Evolutionary conservation across 495 filamentous ascomycete genomes (phyloP), one percentile per base, ranked within the genome.

Genomic region (Haplographium delicatum): DNA sequence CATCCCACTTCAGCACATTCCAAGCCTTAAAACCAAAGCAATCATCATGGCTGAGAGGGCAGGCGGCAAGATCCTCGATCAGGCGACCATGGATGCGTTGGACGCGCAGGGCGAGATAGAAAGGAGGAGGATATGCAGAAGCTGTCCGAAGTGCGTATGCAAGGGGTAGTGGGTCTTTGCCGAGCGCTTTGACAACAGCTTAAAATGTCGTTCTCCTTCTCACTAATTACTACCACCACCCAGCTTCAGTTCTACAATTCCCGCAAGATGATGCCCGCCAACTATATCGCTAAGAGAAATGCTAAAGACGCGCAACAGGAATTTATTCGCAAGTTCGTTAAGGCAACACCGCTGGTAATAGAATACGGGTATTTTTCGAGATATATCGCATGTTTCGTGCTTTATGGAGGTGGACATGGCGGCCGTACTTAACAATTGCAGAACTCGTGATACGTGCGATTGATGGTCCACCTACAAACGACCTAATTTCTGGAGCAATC

Each of bases 331-430:
- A n/a, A n/a, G n/a, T n/a, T n/a, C n/a, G n/a, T n/a, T n/a, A n/a
- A n/a, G n/a, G n/a, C n/a, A n/a, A n/a, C n/a, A 51, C 47, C 15
- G 22, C 31, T 31, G 47, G 35, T 8, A 43, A 3, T 16, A 6
- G 38, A 16, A 51, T 31, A 30, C 22, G 2, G 23, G 38, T 28
- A 20, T 42, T 10, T 20, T 42, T 22, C 3, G 47, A 16, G 22
- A 51, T 20, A 31, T 30, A 43, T 43, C 13, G 23, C 47, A 51
- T 51, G 5, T 27, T 51, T 33, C 47, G 11, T 44, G 34, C 34
- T 24, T 51, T 38, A 10, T 6, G 19, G 18, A 43, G 47, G 33
- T 28, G 13, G 23, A 43, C 4, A 15, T 43, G 9, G 28, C 37
- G 39, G n/a, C 47, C 47, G 11, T 27, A 42, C 34, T 51, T 51